phyloP scores from a whole-genome alignment of 169 alveolate species.

The Cryptosporidium canis region DNA sequence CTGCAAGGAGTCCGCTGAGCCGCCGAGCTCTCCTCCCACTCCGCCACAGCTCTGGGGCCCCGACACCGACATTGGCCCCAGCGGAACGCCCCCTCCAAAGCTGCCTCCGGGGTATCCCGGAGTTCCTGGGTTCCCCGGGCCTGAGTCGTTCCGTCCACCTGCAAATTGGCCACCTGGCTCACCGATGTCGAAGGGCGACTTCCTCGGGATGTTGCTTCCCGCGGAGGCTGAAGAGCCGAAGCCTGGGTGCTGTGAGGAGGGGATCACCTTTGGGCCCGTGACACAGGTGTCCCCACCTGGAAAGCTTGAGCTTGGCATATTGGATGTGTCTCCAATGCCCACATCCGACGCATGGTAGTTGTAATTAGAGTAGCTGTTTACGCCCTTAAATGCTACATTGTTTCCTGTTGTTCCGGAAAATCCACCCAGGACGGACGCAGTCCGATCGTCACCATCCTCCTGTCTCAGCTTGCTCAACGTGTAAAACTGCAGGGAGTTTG shows the following conservation, averaged over 20 bases:
- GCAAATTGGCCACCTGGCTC: not conserved
- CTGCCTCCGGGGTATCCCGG: not conserved
- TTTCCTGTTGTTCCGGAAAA: not conserved
- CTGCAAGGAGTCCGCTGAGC: not conserved
- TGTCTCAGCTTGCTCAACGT: slow-evolving; percentile 35
- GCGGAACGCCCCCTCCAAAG: not conserved
- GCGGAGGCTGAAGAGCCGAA: not conserved
- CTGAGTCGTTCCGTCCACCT: not conserved
- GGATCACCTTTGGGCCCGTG: not conserved
- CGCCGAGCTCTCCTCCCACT: not conserved
- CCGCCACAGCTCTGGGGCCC: not conserved
- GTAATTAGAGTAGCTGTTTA: not conserved
- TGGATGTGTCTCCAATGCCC: not conserved
- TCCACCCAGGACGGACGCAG: too few species aligned
- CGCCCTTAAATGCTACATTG: not conserved
- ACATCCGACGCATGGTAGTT: not conserved
- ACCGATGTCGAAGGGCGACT: slow-evolving; percentile 15
- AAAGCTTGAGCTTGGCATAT: not conserved
- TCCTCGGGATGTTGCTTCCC: slow-evolving; percentile 4
- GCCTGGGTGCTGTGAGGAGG: not conserved
- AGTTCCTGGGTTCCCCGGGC: not conserved
- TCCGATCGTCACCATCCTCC: slow-evolving; percentile 17
- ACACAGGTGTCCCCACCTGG: not conserved
- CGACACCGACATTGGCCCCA: slow-evolving; percentile 32
- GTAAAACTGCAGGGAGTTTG: slow-evolving; percentile 57